phyloP scores from a whole-genome alignment of 495 filamentous ascomycete genomes.

The Neurospora sp. region DNA sequence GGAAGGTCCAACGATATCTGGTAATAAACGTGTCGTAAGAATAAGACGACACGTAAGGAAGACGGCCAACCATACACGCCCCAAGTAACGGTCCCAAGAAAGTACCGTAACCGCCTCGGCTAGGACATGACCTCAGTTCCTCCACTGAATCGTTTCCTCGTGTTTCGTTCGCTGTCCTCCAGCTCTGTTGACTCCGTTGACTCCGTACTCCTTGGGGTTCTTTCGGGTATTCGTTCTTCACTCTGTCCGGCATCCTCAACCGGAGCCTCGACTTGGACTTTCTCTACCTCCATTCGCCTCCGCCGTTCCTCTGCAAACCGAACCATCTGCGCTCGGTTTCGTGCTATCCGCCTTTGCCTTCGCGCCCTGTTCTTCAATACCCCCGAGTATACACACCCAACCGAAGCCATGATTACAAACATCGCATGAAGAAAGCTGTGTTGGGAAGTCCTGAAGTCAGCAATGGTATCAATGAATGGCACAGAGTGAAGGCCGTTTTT shows the following conservation, averaged over 20 bases:
- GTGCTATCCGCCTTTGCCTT: background rate
- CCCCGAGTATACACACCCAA: constrained; percentile 4
- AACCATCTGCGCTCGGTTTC: constrained; percentile 13
- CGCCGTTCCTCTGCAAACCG: constrained; percentile 7
- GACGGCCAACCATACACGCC: background rate
- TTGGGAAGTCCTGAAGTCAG: background rate
- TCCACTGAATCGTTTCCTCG: background rate
- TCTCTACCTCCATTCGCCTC: background rate
- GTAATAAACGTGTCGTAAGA: background rate
- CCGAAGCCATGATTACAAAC: constrained; percentile 13
- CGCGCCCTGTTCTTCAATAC: background rate
- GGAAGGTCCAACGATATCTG: background rate
- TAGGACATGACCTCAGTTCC: background rate
- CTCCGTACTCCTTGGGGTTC: background rate
- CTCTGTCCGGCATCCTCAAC: background rate
- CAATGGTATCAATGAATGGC: background rate
- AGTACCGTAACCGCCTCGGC: background rate
- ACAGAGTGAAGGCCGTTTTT: too few species aligned
- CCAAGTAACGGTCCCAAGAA: background rate
- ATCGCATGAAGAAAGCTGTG: constrained; percentile 11
- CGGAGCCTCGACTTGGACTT: background rate
- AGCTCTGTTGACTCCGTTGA: background rate
- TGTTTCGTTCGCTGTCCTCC: background rate
- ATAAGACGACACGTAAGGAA: background rate
- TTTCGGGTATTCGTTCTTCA: background rate